phyloP scores from a whole-genome alignment of 495 filamentous ascomycete genomes.

The Talaromyces ruber region DNA sequence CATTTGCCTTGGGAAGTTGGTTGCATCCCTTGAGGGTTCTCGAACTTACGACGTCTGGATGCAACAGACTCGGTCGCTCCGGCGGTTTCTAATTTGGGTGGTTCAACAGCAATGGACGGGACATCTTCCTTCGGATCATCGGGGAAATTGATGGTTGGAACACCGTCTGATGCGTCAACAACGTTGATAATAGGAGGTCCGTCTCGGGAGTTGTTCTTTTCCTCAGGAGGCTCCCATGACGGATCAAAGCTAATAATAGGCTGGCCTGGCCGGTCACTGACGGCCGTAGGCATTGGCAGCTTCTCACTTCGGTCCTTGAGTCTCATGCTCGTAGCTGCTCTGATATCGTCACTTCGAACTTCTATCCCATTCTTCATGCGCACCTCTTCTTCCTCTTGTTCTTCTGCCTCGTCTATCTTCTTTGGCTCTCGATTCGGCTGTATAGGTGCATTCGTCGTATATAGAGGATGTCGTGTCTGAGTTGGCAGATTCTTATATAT shows the following conservation, averaged over 20 bases:
- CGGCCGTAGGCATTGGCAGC: constrained; percentile 74
- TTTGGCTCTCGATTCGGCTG: constrained; percentile 17
- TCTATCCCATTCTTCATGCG: constrained; percentile 66
- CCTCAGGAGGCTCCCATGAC: constrained; percentile 59
- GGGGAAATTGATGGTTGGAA: constrained; percentile 58
- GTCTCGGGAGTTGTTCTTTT: constrained; percentile 13
- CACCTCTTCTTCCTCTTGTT: constrained; percentile 8
- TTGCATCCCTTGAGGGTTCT: constrained; percentile 14
- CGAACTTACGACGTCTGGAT: neutral
- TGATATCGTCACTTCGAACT: constrained; percentile 76
- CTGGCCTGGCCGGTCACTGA: constrained; percentile 74
- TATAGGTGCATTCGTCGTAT: constrained; percentile 52
- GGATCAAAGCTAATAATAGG: constrained; percentile 91
- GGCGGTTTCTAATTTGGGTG: neutral
- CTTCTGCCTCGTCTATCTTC: neutral
- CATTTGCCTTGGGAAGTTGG: constrained; percentile 22
- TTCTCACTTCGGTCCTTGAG: constrained; percentile 77
- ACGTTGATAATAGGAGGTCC: constrained; percentile 40
- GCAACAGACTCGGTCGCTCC: neutral
- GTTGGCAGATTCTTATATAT: constrained; percentile 70
- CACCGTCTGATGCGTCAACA: constrained; percentile 37
- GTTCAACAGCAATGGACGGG: constrained; percentile 4
- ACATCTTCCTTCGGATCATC: constrained; percentile 19
- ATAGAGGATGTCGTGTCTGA: constrained; percentile 65
- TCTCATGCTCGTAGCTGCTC: constrained; percentile 82